Evolutionary conservation across 768 basidiomycete species (phyloP), one percentile per base, ranked within the genome.

Genomic region (Harrya chromipes): DNA sequence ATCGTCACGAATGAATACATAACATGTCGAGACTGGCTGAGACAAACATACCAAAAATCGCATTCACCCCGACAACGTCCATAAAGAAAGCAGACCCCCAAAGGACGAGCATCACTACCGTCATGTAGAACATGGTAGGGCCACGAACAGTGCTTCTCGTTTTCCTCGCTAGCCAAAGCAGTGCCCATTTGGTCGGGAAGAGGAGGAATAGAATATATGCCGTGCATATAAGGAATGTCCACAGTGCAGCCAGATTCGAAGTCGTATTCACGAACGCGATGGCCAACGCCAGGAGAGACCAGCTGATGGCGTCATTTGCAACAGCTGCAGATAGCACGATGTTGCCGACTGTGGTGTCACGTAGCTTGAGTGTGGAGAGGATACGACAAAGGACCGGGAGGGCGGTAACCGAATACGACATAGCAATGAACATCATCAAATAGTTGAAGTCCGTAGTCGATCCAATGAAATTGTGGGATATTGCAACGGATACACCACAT

Each of bases 401-500:
- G 0, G 89, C 89, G 0, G 89, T 90, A 60, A 92, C 91, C 2
- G 86, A 85, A 70, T 84, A 93, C 0, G 93, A 91, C 19, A 94
- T 90, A 16, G 91, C 92, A 12, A 88, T 84, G 68, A 98, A 97
- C 34, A 98, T 81, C 80, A 97, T 83, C 69, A 97, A 97, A 65
- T 95, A 77, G 0, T 90, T 85, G 67, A 93, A 94, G 43, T 82
- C 75, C 43, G 85, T 76, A 38, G 69, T 72, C 1, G 71, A 67
- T 60, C 85, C 78, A 55, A 90, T 79, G 68, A 94, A 97, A 20
- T 42, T 55, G 40, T 51, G 50, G 42, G 60, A 68, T 33, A 66
- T 13, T 0, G 84, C 89, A 2, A 91, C 77, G 0, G 83, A 77
- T 35, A 86, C 71, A 0, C 75, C 86, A 0, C 85, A 79, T 0